Base-by-base conservation (phyloP, 2,329 filamentous ascomycete species). In the Pezicula carpinea region DNA sequence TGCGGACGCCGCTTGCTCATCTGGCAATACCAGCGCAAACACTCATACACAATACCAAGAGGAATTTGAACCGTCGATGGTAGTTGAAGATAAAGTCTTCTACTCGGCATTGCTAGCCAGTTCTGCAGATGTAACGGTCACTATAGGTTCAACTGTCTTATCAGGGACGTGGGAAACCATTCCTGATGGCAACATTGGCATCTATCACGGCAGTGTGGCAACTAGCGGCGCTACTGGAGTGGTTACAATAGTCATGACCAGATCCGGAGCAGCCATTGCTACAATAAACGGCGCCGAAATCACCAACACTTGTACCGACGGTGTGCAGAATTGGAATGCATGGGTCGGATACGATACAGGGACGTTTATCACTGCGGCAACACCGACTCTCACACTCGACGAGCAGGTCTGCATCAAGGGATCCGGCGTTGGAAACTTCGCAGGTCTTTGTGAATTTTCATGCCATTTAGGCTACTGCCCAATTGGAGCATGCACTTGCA, bases 281-380 rank as follows among this genome's bases (percentile, higher is more conserved):
- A 44, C 49, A 22, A 45, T 66, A 33, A 43, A 53, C 7, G 64
- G 62, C 1, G 46, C 47, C 1, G 36, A 53, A 3, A 63, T 66
- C 48, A 56, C 51, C 0, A 53, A 46, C 2, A 43, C 32, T 5
- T 66, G 64, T 46, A 54, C 53, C 21, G 26, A 49, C 19, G 53
- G 51, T 14, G 47, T 61, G 34, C 56, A 56, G 13, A 69, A 69
- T 53, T 67, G 56, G 52, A 69, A 69, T 55, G 59, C 66, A 5
- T 66, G 60, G 59, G 66, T 68, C 11, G 63, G 62, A 15, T 59
- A 51, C 44, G 51, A 55, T 5, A 35, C 15, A 23, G 38, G 39
- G 14, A 21, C 1, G 15, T 34, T 33, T 18, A 26, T 34, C 17
- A 14, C 35, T 23, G 2, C 31, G 15, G 42, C 47, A 17, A 52